These are phyloP conservation scores for Magnolia officinalis DNA, from an alignment of 164 flowering plant species.

Conservation along the genomic window DNA sequence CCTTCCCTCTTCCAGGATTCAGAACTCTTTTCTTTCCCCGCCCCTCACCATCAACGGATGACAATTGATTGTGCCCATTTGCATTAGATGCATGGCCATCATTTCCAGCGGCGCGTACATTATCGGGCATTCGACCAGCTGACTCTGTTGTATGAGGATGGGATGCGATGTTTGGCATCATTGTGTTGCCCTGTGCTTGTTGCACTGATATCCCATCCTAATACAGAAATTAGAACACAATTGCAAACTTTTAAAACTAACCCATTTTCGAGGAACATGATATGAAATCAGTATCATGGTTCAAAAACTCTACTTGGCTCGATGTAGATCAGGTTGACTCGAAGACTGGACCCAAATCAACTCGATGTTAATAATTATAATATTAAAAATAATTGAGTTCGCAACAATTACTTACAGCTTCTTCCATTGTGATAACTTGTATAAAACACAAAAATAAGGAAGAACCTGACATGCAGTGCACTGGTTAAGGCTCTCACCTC, in stretches of 20 bases:
- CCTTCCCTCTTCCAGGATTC: constrained; percentile 66
- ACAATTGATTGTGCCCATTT: constrained; percentile 41
- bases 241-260: neutral
- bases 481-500: too few relatives aligned
- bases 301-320: too few relatives aligned
- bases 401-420: too few relatives aligned
- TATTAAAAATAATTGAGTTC: too few relatives aligned
- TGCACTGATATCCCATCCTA: constrained; percentile 38
- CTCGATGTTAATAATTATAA: too few relatives aligned
- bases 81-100: constrained; percentile 19
- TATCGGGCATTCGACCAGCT: constrained; percentile 20
- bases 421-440: too few relatives aligned
- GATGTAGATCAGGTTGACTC: too few relatives aligned
- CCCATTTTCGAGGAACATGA: neutral
- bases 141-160: constrained; percentile 21
- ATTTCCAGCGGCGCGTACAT: constrained; percentile 26
- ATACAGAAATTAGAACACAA: constrained; percentile 1
- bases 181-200: constrained; percentile 23
- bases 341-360: too few relatives aligned
- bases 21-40: constrained; percentile 62
- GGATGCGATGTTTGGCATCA: constrained; percentile 23
- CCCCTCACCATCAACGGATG: constrained; percentile 50
- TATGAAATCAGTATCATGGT: too few relatives aligned
- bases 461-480: too few relatives aligned
- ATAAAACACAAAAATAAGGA: too few relatives aligned